Evolutionary conservation across 768 basidiomycete genomes (phyloP).

Genomic region (Amanita rubescens): DNA sequence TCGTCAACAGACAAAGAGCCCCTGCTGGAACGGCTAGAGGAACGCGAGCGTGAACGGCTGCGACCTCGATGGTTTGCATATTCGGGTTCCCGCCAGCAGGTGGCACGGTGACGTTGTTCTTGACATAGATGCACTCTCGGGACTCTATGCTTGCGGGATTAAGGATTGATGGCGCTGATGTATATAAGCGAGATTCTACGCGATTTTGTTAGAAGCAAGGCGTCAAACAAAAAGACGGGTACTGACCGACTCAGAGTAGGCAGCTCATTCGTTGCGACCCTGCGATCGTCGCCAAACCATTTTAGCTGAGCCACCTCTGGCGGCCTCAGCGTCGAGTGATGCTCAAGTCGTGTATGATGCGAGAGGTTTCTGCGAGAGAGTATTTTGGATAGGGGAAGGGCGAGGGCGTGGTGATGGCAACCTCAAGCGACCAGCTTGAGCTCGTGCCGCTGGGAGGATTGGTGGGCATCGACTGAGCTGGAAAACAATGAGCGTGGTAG

Average conservation of each 20-base stretch:
- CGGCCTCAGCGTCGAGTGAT: too few relatives aligned
- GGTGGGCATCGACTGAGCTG: conserved; percentile 38
- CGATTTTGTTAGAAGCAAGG: conserved; percentile 2
- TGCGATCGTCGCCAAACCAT: conserved; percentile 27
- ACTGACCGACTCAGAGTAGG: conserved; percentile 26
- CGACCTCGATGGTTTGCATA: conserved; percentile 10
- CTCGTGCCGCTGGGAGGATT: conserved; percentile 39
- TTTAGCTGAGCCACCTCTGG: conserved; percentile 20
- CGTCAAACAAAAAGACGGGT: not conserved
- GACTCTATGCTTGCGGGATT: conserved; percentile 4
- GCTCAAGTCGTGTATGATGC: too few relatives aligned
- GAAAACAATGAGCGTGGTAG: conserved; percentile 14
- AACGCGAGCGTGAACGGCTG: conserved; percentile 19
- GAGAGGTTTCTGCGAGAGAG: too few relatives aligned
- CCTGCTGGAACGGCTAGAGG: conserved; percentile 27
- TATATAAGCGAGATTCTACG: conserved; percentile 7
- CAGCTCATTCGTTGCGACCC: conserved; percentile 17
- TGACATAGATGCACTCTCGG: conserved; percentile 8
- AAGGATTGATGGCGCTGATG: conserved; percentile 9
- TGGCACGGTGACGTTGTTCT: conserved; percentile 5
- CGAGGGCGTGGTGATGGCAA: not conserved
- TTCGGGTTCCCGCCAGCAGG: conserved; percentile 6
- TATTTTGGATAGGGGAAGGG: too few relatives aligned
- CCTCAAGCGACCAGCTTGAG: too few relatives aligned
- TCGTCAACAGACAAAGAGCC: conserved; percentile 37